A percentile compares a stretch with the other conserved stretches of the same genome.
phyloP scores from a whole-genome alignment of 768 basidiomycete genomes.

The Russula brevipes region DNA sequence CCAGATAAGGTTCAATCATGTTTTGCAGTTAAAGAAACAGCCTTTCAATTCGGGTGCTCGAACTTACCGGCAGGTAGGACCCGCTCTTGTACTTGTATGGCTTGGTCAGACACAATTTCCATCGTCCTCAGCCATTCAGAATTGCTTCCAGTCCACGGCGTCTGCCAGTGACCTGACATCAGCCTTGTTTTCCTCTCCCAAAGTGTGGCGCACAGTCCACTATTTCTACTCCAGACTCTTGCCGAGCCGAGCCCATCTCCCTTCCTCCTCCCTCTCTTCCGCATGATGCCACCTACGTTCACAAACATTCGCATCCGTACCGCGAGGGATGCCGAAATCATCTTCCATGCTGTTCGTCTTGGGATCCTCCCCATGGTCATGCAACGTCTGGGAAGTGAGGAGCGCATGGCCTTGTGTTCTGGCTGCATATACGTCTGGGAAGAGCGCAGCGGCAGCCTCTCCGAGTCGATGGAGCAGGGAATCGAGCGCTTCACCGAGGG shows the following conservation, averaged over 20 bases:
- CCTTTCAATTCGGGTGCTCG: conserved; percentile 25
- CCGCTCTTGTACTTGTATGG: conserved; percentile 26
- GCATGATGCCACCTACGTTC: conserved; percentile 36
- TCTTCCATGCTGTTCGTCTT: conserved; percentile 37
- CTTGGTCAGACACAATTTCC: conserved; percentile 16
- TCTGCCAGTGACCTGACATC: conserved; percentile 13
- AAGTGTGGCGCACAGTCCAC: conserved; percentile 10
- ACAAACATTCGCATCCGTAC: conserved; percentile 35
- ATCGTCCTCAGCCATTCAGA: conserved; percentile 10
- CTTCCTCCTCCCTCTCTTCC: conserved; percentile 13
- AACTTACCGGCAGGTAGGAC: conserved; percentile 21
- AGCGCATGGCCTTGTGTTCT: conserved; percentile 33
- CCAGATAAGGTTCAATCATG: conserved; percentile 26
- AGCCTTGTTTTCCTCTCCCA: conserved; percentile 17
- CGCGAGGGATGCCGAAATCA: conserved; percentile 35
- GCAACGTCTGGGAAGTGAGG: conserved; percentile 39
- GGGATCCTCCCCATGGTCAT: conserved; percentile 35
- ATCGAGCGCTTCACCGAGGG: conserved; percentile 39
- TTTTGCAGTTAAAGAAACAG: conserved; percentile 29
- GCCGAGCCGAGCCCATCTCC: conserved; percentile 14
- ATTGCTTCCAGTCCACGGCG: conserved; percentile 15
- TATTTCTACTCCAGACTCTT: conserved; percentile 22
- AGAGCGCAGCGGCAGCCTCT: conserved; percentile 33
- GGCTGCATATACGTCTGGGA: conserved; percentile 40
- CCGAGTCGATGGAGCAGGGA: conserved; percentile 34